Conservation (phyloP, 768 basidiomycete genomes). For the Clitopilus passeckerianus region DNA sequence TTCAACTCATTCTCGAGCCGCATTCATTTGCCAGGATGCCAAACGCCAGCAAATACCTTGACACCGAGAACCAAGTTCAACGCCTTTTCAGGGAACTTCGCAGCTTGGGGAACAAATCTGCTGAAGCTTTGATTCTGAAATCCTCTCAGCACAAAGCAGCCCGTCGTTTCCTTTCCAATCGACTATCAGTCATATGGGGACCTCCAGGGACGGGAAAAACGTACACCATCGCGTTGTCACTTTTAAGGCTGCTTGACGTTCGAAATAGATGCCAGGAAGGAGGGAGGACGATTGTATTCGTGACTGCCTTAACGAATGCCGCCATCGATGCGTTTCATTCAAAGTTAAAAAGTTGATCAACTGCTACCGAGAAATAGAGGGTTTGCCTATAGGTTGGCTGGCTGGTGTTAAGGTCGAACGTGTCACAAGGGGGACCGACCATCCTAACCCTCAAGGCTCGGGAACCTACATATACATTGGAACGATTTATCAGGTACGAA, state of each 20-base stretch:
- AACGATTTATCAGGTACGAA: constrained; percentile 40
- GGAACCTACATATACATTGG: constrained; percentile 38
- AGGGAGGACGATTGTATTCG: constrained; percentile 33
- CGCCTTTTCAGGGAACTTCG: constrained; percentile 32
- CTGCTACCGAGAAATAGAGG: constrained; percentile 29
- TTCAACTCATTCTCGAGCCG: constrained; percentile 40
- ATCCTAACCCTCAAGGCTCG: constrained; percentile 26
- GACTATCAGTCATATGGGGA: constrained; percentile 45
- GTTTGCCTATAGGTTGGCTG: constrained; percentile 35
- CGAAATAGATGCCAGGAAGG: constrained; percentile 25
- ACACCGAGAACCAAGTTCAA: constrained; percentile 33
- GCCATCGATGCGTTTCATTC: constrained; percentile 44
- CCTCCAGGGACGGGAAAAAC: constrained; percentile 55
- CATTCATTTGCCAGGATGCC: constrained; percentile 28
- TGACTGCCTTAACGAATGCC: constrained; percentile 50
- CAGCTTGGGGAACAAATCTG: constrained; percentile 25
- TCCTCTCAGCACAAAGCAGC: constrained; percentile 42
- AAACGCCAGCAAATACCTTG: constrained; percentile 22
- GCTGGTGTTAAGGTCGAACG: constrained; percentile 35
- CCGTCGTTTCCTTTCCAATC: constrained; percentile 35
- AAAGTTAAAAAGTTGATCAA: constrained; percentile 33
- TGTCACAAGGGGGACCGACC: constrained; percentile 34
- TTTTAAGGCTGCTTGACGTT: constrained; percentile 40
- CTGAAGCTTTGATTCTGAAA: constrained; percentile 36
- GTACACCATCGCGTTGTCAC: constrained; percentile 42